Evolutionary conservation across 495 filamentous ascomycete species (phyloP), one percentile per base, ranked within the genome.

Genomic region (Beverwykella pulmonaria): DNA sequence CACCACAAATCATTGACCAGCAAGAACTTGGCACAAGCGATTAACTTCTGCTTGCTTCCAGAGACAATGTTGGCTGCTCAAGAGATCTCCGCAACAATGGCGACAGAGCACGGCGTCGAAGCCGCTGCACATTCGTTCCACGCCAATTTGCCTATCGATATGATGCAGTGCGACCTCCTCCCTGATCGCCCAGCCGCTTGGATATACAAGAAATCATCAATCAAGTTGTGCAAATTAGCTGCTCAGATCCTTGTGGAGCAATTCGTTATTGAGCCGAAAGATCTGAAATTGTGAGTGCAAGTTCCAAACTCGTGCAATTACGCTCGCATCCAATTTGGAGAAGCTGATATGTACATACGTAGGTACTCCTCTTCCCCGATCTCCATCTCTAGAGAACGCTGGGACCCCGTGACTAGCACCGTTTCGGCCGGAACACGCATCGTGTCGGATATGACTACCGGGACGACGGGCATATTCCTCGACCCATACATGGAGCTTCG

Each of bases 91-190:
- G 74, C 77, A 8, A 81, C 78, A 50, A 92, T 94, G 59, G 76
- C 81, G 15, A 75, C 82, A 46, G 91, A 94, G 72, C 77, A 83
- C 20, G 91, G 91, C 0, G 78, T 81, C 17, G 80, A 86, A 48
- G 77, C 82, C 32, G 90, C 87, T 14, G 88, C 85, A 0, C 79
- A 85, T 64, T 85, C 81, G 64, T 93, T 95, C 67, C 88, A 93
- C 68, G 80, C 83, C 15, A 85, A 87, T 57, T 75, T 94, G 3
- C 77, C 89, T 41, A 69, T 86, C 2, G 82, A 88, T 30, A 69
- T 73, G 12, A 59, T 93, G 55, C 79, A 85, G 61, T 95, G 91
- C 74, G 76, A 81, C 0, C 71, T 93, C 10, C 83, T 84, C 29
- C 90, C 88, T 0, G 80, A 79, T 59, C 82, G 86, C 19, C 83